Evolutionary conservation across 2,329 filamentous ascomycete species (phyloP).

Genomic region (Zasmidium angulare): DNA sequence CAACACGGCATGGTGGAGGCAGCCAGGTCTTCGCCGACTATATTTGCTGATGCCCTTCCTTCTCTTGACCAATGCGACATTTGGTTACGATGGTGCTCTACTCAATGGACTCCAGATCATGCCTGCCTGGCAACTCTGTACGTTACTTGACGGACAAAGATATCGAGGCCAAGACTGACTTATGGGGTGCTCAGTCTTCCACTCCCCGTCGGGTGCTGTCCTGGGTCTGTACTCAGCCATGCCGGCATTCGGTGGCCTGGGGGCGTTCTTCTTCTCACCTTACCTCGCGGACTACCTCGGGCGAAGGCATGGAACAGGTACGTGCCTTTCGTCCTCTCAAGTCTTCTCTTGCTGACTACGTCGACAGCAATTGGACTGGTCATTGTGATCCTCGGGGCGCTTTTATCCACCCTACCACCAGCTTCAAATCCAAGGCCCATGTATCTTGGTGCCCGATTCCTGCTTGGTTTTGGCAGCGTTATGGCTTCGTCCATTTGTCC

Average conservation of each 20-base stretch:
- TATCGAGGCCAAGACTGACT: not conserved
- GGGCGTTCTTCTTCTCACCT: slow-evolving; percentile 31
- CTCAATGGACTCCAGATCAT: slow-evolving; percentile 53
- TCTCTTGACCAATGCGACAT: slow-evolving; percentile 41
- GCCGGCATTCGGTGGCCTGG: slow-evolving; percentile 43
- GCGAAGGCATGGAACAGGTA: slow-evolving; percentile 46
- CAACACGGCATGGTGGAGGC: slow-evolving; percentile 38
- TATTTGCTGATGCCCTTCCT: slow-evolving; percentile 36
- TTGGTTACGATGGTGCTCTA: slow-evolving; percentile 52
- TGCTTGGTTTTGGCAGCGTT: slow-evolving; percentile 42
- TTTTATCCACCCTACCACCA: too few species aligned
- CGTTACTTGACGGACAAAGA: slow-evolving; percentile 13
- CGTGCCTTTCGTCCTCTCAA: too few species aligned
- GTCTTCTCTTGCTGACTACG: too few species aligned
- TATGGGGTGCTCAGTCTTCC: slow-evolving; percentile 26
- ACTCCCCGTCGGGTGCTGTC: slow-evolving; percentile 32
- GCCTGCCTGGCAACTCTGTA: slow-evolving; percentile 44
- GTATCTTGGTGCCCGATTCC: slow-evolving; percentile 45
- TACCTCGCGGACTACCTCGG: slow-evolving; percentile 51
- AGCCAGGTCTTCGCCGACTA: slow-evolving; percentile 30
- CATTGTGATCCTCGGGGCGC: slow-evolving; percentile 48
- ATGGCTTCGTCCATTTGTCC: slow-evolving; percentile 39
- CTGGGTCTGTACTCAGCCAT: slow-evolving; percentile 49
- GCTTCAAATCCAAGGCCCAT: too few species aligned
- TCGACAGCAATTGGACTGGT: slow-evolving; percentile 50